Evolutionary conservation across 2,329 filamentous ascomycete species (phyloP).

Genomic region (Cladobotryum protrusum): DNA sequence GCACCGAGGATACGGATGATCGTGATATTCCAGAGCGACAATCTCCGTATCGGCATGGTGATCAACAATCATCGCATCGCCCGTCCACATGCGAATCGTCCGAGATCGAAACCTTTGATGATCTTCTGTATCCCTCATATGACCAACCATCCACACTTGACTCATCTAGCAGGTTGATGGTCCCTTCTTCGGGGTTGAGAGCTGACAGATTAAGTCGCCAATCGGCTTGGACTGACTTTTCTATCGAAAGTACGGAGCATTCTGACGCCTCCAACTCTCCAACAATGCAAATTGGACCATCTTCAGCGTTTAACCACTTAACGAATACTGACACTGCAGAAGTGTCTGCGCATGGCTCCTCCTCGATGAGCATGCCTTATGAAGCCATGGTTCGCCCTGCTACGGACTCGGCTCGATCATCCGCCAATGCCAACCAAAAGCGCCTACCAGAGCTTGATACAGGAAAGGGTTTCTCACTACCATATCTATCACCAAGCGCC

Average conservation of each 20-base stretch:
- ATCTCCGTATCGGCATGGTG: constrained; percentile 23
- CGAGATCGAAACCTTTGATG: constrained; percentile 25
- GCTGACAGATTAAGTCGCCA: constrained; percentile 47
- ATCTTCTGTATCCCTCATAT: constrained; percentile 21
- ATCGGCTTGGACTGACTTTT: constrained; percentile 56
- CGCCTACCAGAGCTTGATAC: constrained; percentile 47
- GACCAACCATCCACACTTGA: constrained; percentile 27
- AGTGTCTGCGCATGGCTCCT: constrained; percentile 11
- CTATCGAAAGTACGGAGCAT: constrained; percentile 46
- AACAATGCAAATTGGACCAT: constrained; percentile 26
- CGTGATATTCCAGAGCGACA: constrained; percentile 23
- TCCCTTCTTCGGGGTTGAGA: constrained; percentile 39
- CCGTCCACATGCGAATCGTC: constrained; percentile 37
- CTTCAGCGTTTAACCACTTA: constrained; percentile 3
- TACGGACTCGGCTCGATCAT: constrained; percentile 21
- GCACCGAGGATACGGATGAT: constrained; percentile 31
- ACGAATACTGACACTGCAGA: constrained; percentile 11
- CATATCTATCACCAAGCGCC: constrained; percentile 34
- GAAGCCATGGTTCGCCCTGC: constrained; percentile 19
- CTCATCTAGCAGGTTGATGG: constrained; percentile 39
- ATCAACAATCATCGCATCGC: constrained; percentile 27
- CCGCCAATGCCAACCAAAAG: constrained; percentile 25
- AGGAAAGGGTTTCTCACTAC: constrained; percentile 44
- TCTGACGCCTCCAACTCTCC: constrained; percentile 25
- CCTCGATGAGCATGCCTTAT: constrained; percentile 10